These are phyloP conservation scores for Exobasidium rhododendri DNA, from an alignment of 1,284 basidiomycete species.

Conservation along the genomic window DNA sequence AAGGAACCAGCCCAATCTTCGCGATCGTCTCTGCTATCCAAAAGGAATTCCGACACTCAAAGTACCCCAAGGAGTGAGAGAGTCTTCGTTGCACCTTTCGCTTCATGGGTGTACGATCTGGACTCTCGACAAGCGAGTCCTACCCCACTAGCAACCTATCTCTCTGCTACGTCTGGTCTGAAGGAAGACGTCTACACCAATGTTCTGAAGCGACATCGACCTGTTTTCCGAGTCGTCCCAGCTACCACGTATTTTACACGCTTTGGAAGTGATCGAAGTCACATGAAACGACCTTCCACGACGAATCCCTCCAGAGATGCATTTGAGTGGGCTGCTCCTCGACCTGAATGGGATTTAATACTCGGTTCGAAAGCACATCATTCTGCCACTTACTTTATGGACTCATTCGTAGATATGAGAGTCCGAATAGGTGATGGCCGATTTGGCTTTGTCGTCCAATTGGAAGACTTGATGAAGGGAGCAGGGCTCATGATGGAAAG, in stretches of 20 bases:
- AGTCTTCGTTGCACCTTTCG: neutral
- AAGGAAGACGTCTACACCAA: conserved; percentile 16
- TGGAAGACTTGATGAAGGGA: neutral
- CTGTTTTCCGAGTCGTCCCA: conserved; percentile 20
- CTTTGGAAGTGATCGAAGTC: conserved; percentile 38
- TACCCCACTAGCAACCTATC: neutral
- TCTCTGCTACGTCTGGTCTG: conserved; percentile 8
- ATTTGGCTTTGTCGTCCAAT: neutral
- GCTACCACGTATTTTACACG: conserved; percentile 18
- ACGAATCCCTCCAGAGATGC: neutral
- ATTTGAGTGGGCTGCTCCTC: neutral
- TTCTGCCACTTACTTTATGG: conserved; percentile 10
- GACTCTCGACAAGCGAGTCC: conserved; percentile 23
- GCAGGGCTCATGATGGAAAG: neutral
- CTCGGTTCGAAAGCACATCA: conserved; percentile 2
- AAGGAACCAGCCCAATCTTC: neutral
- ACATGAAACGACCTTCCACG: conserved; percentile 21
- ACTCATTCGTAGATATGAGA: conserved; percentile 11
- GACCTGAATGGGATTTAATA: conserved; percentile 9
- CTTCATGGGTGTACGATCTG: conserved; percentile 35
- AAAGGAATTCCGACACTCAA: neutral
- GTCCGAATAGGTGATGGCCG: neutral
- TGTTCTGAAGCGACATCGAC: conserved; percentile 20
- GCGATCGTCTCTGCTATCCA: neutral
- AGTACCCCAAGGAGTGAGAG: neutral